These are phyloP conservation scores for Russula lepida DNA, from an alignment of 768 basidiomycete genomes.

Conservation along the genomic window DNA sequence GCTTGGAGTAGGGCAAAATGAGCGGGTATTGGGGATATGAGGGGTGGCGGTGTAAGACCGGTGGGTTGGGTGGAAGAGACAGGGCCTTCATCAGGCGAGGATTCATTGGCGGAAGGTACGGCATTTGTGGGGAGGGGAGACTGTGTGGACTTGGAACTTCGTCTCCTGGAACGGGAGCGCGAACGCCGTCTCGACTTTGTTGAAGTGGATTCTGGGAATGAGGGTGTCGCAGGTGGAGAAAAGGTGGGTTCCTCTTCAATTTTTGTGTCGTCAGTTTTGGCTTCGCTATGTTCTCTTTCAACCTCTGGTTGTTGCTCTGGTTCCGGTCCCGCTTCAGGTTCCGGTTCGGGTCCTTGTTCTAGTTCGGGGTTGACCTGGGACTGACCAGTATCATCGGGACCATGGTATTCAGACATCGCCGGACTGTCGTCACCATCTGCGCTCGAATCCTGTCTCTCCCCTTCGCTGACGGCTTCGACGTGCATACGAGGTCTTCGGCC, in stretches of 20 bases:
- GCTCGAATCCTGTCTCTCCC: slow-evolving; percentile 44
- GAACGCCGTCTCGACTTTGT: slow-evolving; percentile 53
- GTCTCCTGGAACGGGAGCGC: slow-evolving; percentile 54
- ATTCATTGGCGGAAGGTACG: slow-evolving; percentile 48
- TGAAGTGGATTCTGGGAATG: slow-evolving; percentile 23
- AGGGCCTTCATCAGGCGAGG: slow-evolving; percentile 47
- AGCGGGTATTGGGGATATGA: slow-evolving; percentile 49
- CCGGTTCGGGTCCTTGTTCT: slow-evolving; percentile 1
- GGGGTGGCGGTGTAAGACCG: slow-evolving; percentile 27
- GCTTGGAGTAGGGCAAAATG: slow-evolving; percentile 32
- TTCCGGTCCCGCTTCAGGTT: neutral
- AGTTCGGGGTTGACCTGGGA: slow-evolving; percentile 1
- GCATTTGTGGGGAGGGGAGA: slow-evolving; percentile 37
- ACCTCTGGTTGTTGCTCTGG: slow-evolving; percentile 6
- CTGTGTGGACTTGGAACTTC: slow-evolving; percentile 47
- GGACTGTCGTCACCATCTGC: slow-evolving; percentile 9
- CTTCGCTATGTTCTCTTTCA: slow-evolving; percentile 11
- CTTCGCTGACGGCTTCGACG: slow-evolving; percentile 72
- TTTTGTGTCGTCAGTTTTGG: slow-evolving; percentile 20
- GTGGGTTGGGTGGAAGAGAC: slow-evolving; percentile 25
- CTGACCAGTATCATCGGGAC: neutral
- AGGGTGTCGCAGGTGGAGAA: slow-evolving; percentile 20
- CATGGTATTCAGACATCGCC: slow-evolving; percentile 10
- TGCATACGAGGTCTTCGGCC: slow-evolving; percentile 85
- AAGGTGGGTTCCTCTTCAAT: slow-evolving; percentile 22